Percentiles rank a stretch among this genome's conserved stretches.
Conservation (phyloP, 257 asterid genomes). For the Agastache rugosa region DNA sequence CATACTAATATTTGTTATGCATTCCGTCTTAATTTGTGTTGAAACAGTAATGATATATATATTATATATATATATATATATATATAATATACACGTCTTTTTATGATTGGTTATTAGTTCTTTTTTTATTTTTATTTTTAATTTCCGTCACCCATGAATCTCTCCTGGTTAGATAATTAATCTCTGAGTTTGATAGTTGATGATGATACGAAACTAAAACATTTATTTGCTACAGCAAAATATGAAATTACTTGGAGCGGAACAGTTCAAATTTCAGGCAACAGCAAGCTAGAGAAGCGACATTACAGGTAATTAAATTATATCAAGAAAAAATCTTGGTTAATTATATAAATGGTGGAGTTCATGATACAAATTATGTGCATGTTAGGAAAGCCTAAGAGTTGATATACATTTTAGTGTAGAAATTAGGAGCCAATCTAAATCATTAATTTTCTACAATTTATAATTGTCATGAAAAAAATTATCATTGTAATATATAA, state of each 20-base stretch:
- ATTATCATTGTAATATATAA: no score
- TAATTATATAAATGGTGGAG: no score
- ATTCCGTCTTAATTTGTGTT: background rate
- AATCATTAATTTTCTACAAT: no score
- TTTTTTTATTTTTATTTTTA: no score
- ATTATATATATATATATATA: no score
- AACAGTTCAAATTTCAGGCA: constrained; percentile 18
- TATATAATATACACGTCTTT: background rate
- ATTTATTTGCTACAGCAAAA: background rate
- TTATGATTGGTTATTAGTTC: background rate
- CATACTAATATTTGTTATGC: background rate
- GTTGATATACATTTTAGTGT: no score
- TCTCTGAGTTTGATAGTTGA: background rate
- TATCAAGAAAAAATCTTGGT: no score
- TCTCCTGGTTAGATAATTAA: background rate
- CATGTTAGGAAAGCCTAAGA: no score
- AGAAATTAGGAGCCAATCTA: no score
- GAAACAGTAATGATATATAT: no score
- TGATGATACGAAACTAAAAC: background rate
- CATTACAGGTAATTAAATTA: background rate
- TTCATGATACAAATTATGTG: no score
- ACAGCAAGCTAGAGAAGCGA: background rate
- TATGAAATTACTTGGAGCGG: constrained; percentile 11
- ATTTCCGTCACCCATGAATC: background rate
- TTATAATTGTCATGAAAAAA: no score